phyloP scores from a whole-genome alignment of 371 early-diverging fungal genomes.

The Mucor saturninus region DNA sequence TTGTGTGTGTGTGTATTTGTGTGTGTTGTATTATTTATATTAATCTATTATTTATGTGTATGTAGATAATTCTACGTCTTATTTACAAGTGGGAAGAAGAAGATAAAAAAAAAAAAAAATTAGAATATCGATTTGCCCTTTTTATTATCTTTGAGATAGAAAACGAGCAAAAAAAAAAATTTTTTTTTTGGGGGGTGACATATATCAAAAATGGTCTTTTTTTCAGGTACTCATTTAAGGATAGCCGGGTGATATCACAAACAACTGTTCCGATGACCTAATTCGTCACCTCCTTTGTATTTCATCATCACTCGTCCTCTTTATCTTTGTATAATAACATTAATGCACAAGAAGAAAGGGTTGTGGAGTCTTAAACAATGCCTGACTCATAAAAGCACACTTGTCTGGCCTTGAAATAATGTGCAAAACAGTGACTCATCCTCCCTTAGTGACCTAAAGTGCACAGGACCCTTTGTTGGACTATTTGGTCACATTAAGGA shows the following conservation, averaged over 20 bases:
- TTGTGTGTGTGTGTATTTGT: background rate
- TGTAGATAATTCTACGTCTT: background rate
- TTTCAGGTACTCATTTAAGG: slow-evolving; percentile 10
- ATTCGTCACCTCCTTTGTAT: background rate
- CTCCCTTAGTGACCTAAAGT: too few relatives aligned
- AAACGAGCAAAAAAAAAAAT: slow-evolving; percentile 7
- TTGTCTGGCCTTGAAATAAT: too few relatives aligned
- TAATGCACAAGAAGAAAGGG: background rate
- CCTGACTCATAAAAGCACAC: background rate
- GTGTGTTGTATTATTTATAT: background rate
- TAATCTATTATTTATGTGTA: background rate
- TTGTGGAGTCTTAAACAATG: background rate
- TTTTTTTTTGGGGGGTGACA: slow-evolving; percentile 9
- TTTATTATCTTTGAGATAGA: slow-evolving; percentile 6
- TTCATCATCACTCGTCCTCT: background rate
- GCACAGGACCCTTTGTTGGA: too few relatives aligned
- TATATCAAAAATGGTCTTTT: background rate
- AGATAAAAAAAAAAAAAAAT: slow-evolving; percentile 8
- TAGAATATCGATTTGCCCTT: slow-evolving; percentile 5
- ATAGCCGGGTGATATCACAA: slow-evolving; percentile 6
- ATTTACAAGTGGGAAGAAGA: background rate
- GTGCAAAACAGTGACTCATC: too few relatives aligned
- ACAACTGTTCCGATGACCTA: slow-evolving; percentile 17
- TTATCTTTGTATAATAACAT: background rate
- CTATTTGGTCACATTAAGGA: too few relatives aligned